Evolutionary conservation across 2,329 filamentous ascomycete species (phyloP).

Genomic region (Didymella lethalis): DNA sequence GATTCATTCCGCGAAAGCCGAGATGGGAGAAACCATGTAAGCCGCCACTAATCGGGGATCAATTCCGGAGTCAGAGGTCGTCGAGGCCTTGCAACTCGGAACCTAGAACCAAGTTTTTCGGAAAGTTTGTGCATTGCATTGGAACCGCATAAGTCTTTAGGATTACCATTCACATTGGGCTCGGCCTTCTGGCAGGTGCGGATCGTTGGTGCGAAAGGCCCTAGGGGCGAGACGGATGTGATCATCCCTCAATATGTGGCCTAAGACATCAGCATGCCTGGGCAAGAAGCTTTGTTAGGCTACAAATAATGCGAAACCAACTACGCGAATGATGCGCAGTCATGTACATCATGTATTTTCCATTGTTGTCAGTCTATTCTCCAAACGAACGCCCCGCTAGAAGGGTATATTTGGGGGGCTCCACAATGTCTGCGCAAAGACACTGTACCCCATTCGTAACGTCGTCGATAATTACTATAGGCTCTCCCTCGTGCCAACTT

Average conservation of each 20-base stretch:
- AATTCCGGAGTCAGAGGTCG: not conserved
- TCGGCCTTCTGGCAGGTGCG: not conserved
- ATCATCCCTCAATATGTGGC: not conserved
- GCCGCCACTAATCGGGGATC: not conserved
- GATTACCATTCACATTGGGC: too few relatives aligned
- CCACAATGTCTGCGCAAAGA: not conserved
- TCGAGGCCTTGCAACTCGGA: not conserved
- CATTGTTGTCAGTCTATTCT: not conserved
- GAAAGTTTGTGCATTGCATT: not conserved
- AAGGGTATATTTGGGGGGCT: not conserved
- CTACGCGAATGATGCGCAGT: not conserved
- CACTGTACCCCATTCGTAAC: not conserved
- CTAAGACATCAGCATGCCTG: not conserved
- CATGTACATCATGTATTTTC: not conserved
- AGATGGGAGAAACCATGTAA: not conserved
- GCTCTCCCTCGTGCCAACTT: constrained; percentile 31
- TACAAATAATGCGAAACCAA: not conserved
- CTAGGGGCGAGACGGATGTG: not conserved
- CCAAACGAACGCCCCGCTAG: not conserved
- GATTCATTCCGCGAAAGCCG: not conserved
- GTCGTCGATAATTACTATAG: constrained; percentile 9
- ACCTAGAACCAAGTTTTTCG: not conserved
- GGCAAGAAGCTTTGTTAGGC: not conserved
- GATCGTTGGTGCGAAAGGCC: not conserved
- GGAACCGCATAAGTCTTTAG: not conserved